Conservation (phyloP, 2,329 filamentous ascomycete species). For the Colletotrichum musae region DNA sequence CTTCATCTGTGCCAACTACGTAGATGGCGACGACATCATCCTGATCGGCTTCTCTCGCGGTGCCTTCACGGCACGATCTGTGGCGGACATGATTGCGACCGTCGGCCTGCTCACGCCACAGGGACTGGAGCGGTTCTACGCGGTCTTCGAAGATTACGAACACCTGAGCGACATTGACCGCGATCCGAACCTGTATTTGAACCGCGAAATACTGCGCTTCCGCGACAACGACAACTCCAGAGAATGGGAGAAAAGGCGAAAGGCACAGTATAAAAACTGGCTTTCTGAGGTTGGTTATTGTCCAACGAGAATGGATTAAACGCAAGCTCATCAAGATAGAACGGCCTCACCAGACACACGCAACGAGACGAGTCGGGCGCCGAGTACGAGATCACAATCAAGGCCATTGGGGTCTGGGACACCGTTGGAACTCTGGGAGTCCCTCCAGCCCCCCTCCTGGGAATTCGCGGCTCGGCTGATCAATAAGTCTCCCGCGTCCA, state of each 20-base stretch:
- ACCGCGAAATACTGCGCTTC: constrained; percentile 62
- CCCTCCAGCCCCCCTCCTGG: constrained; percentile 47
- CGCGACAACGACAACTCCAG: constrained; percentile 55
- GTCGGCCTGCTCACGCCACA: constrained; percentile 66
- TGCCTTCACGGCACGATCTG: constrained; percentile 69
- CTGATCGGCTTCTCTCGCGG: constrained; percentile 73
- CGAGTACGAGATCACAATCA: constrained; percentile 54
- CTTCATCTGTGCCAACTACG: constrained; percentile 74
- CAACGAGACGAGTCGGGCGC: constrained; percentile 51
- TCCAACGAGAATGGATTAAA: no score
- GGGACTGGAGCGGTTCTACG: constrained; percentile 68
- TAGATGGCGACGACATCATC: constrained; percentile 69
- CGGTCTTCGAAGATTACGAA: constrained; percentile 70
- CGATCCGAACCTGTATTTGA: constrained; percentile 61
- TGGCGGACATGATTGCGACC: constrained; percentile 66
- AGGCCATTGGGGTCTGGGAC: constrained; percentile 55
- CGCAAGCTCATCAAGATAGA: background rate
- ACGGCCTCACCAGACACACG: constrained; percentile 52
- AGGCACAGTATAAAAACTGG: constrained; percentile 54
- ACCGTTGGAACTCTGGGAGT: constrained; percentile 61
- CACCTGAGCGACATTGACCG: constrained; percentile 59
- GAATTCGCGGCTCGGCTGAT: constrained; percentile 53
- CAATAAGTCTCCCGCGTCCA: constrained; percentile 55
- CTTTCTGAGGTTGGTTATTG: constrained; percentile 55
- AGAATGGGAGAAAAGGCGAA: constrained; percentile 4